Evolutionary conservation across 2,329 filamentous ascomycete species (phyloP).

Genomic region (Chalaropsis thielavioides): DNA sequence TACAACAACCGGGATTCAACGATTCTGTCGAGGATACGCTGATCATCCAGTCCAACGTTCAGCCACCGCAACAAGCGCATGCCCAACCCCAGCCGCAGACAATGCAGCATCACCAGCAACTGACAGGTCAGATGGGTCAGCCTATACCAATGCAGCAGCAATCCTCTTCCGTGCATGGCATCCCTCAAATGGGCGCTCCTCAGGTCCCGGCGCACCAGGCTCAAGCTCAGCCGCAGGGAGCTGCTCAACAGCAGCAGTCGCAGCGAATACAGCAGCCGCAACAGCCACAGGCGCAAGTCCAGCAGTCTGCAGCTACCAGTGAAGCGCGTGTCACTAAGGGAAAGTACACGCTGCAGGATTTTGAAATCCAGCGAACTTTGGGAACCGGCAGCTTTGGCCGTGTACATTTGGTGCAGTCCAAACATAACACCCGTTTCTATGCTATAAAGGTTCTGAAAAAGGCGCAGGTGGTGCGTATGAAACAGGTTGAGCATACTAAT

Average conservation of each 20-base stretch:
- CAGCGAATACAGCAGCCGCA: constrained; percentile 20
- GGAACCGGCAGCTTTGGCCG: constrained; percentile 94
- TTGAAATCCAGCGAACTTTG: constrained; percentile 76
- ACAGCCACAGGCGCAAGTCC: constrained; percentile 21
- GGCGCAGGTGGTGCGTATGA: constrained; percentile 98
- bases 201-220: constrained; percentile 15
- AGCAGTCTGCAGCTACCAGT: constrained; percentile 19
- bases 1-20: constrained; percentile 14
- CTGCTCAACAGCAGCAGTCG: constrained; percentile 9
- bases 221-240: constrained; percentile 32
- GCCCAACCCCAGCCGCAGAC: constrained; percentile 21
- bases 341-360: constrained; percentile 89
- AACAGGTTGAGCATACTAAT: constrained; percentile 98
- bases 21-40: constrained; percentile 16
- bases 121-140: constrained; percentile 7
- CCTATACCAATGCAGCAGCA: constrained; percentile 11
- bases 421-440: constrained; percentile 96
- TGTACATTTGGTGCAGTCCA: constrained; percentile 92
- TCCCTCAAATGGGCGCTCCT: constrained; percentile 47
- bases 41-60: constrained; percentile 22
- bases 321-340: constrained; percentile 68
- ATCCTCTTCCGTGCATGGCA: constrained; percentile 15
- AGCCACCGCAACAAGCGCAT: constrained; percentile 16
- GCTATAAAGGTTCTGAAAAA: constrained; percentile 98
- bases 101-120: constrained; percentile 47